A percentile compares a stretch with the other conserved stretches of the same genome.
Conservation (phyloP, 1,284 basidiomycete genomes). For the Mycena citricolor region DNA sequence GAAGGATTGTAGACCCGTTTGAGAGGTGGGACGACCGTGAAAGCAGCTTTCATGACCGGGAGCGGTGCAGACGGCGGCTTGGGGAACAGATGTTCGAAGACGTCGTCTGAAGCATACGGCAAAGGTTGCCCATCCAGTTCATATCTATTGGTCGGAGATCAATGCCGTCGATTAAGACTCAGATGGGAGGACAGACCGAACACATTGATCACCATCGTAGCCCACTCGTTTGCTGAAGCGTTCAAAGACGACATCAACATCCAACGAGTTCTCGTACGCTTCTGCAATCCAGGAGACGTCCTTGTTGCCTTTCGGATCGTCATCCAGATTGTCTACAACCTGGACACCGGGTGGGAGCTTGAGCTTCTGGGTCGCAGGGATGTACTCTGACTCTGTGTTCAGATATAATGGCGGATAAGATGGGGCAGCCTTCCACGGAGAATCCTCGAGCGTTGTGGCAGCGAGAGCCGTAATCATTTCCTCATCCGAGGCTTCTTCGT, state of each 20-base stretch:
- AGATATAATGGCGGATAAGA: conserved; percentile 69
- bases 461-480: conserved; percentile 61
- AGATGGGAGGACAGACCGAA: conserved; percentile 51
- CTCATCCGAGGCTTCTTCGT: conserved; percentile 39
- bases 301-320: conserved; percentile 41
- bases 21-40: conserved; percentile 48
- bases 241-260: conserved; percentile 77
- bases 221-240: conserved; percentile 71
- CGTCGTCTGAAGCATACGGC: conserved; percentile 67
- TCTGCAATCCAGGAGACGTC: conserved; percentile 62
- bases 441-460: conserved; percentile 53
- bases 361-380: conserved; percentile 54
- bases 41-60: conserved; percentile 56
- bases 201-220: conserved; percentile 71
- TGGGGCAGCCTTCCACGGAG: conserved; percentile 62
- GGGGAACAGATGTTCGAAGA: conserved; percentile 75
- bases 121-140: conserved; percentile 73
- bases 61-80: conserved; percentile 41
- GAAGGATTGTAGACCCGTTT: conserved; percentile 52
- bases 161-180: conserved; percentile 9
- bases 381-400: conserved; percentile 68
- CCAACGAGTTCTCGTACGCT: conserved; percentile 74
- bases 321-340: conserved; percentile 39
- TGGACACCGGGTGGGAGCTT: conserved; percentile 42
- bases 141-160: conserved; percentile 54